Conservation (phyloP, 768 basidiomycete species). For the Suillus brevipes region DNA sequence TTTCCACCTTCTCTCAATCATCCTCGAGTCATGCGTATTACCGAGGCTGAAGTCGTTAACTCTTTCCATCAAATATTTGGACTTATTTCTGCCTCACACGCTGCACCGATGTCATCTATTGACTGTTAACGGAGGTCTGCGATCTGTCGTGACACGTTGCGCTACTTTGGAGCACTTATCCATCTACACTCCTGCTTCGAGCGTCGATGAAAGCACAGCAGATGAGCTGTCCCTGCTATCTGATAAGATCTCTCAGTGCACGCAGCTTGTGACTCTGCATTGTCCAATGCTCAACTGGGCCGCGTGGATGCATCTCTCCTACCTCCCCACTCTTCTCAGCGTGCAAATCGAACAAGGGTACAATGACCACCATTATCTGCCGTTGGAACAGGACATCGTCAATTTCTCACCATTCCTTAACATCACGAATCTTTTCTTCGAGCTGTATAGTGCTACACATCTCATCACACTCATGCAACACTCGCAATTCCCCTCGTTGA, state of each 20-base stretch:
- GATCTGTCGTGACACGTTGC: neutral
- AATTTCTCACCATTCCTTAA: neutral
- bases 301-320: neutral
- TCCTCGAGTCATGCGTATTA: neutral
- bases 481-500: neutral
- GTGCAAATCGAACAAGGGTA: rapidly evolving
- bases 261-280: neutral
- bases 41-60: neutral
- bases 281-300: neutral
- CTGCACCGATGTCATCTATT: slow-evolving; percentile 18
- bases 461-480: neutral
- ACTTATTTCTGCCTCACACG: neutral
- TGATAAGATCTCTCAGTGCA: neutral
- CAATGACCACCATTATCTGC: no score
- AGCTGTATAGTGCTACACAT: neutral
- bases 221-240: neutral
- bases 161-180: neutral
- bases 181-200: rapidly evolving
- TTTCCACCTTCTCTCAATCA: neutral
- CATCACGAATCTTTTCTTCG: neutral
- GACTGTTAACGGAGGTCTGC: neutral
- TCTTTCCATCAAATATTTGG: neutral
- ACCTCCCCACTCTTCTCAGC: neutral
- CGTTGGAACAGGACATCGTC: neutral
- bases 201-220: neutral